Conservation (phyloP, 208 protist genomes). For the Sergeia podlipaevii region DNA sequence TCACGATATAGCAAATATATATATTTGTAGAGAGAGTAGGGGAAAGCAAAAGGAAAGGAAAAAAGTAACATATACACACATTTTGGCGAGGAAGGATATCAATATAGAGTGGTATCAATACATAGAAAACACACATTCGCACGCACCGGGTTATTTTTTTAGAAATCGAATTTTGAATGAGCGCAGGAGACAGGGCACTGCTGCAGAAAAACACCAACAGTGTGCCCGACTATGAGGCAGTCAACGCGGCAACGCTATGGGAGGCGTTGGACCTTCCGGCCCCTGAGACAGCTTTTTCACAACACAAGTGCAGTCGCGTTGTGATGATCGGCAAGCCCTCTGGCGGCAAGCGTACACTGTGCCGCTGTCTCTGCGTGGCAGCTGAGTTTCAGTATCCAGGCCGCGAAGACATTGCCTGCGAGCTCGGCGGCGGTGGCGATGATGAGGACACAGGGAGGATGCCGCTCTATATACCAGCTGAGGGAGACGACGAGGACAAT, state of each 20-base stretch:
- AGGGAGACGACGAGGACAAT: conserved; percentile 10
- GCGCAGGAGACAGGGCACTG: too few species aligned
- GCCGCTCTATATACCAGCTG: conserved; percentile 22
- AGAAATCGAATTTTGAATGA: too few species aligned
- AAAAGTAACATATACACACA: too few species aligned
- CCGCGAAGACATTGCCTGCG: not conserved
- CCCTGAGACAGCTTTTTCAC: conserved; percentile 28
- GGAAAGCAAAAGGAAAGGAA: too few species aligned
- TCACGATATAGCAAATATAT: too few species aligned
- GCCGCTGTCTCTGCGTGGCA: conserved; percentile 52
- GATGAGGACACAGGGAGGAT: not conserved
- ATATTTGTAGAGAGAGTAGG: too few species aligned
- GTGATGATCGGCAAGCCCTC: conserved; percentile 64
- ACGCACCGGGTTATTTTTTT: too few species aligned
- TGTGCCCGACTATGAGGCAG: not conserved
- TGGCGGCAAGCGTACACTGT: conserved; percentile 75
- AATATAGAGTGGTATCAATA: too few species aligned
- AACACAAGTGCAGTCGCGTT: conserved; percentile 39
- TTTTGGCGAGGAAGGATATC: too few species aligned
- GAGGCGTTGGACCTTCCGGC: conserved; percentile 48
- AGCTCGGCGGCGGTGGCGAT: not conserved
- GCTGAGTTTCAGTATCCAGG: conserved; percentile 40
- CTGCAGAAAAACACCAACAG: too few species aligned
- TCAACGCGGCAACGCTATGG: conserved; percentile 22
- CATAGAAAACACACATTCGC: too few species aligned